phyloP scores from a whole-genome alignment of 2,329 filamentous ascomycete species.

The Aspergillus carbonarius region DNA sequence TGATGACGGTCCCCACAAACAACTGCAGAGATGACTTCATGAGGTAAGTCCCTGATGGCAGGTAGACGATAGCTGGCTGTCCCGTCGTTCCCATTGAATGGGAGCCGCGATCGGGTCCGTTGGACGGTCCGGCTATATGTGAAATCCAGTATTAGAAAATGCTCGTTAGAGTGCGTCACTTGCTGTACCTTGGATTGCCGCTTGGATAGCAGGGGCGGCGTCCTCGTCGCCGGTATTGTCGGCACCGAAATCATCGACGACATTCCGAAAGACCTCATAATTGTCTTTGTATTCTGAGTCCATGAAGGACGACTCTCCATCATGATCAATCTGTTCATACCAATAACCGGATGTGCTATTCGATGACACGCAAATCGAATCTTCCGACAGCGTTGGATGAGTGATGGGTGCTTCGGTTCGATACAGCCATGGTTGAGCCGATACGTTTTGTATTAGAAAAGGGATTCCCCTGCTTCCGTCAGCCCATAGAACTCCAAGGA shows the following conservation, averaged over 20 bases:
- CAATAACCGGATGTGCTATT: conserved; percentile 20
- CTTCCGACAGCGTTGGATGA: conserved; percentile 4
- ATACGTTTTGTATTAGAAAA: conserved; percentile 19
- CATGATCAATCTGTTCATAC: conserved; percentile 31
- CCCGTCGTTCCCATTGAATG: conserved; percentile 31
- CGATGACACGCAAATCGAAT: conserved; percentile 5
- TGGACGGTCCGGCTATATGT: conserved; percentile 22
- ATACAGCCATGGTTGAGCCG: conserved; percentile 18
- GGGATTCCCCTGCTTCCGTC: conserved; percentile 18
- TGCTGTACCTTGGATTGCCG: conserved; percentile 29
- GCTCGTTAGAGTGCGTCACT: neutral
- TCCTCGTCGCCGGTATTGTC: conserved; percentile 34
- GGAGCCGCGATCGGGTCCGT: conserved; percentile 26
- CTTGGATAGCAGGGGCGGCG: conserved; percentile 29
- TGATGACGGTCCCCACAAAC: conserved; percentile 36
- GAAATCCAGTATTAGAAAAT: neutral
- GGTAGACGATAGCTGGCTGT: conserved; percentile 31
- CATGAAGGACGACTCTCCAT: conserved; percentile 31
- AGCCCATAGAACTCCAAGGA: neutral
- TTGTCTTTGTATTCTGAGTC: conserved; percentile 23
- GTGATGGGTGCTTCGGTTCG: conserved; percentile 7
- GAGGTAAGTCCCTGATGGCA: conserved; percentile 32
- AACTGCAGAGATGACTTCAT: conserved; percentile 27
- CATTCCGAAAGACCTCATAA: conserved; percentile 39
- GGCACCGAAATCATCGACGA: conserved; percentile 34